Conservation (phyloP, 768 basidiomycete species). For the Lentinula sp. region DNA sequence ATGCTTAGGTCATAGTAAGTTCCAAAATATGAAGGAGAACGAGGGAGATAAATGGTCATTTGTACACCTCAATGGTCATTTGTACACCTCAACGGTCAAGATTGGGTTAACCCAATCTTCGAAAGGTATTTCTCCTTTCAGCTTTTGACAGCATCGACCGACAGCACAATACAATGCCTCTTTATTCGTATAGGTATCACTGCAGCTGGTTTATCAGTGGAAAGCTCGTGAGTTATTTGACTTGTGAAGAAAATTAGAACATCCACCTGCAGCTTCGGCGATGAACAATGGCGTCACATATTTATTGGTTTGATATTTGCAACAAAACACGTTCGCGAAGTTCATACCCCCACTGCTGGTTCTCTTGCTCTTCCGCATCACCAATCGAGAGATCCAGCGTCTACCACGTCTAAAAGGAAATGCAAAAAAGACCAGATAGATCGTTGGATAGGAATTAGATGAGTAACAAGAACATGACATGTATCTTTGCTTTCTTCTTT, state of each 20-base stretch:
- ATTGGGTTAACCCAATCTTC: conserved; percentile 61
- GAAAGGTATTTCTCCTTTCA: conserved; percentile 64
- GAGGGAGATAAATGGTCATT: conserved; percentile 38
- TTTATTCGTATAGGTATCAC: conserved; percentile 68
- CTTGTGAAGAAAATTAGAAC: conserved; percentile 2
- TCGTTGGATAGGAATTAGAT: too few relatives aligned
- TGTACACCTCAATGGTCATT: too few relatives aligned
- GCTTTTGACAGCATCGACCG: conserved; percentile 68
- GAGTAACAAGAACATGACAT: too few relatives aligned
- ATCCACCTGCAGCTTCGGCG: conserved; percentile 53
- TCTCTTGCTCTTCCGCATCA: conserved; percentile 83
- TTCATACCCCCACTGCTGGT: conserved; percentile 91
- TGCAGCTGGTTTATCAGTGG: conserved; percentile 36
- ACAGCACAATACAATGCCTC: conserved; percentile 87
- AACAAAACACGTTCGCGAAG: conserved; percentile 89
- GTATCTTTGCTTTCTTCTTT: too few relatives aligned
- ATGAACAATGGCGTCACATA: conserved; percentile 68
- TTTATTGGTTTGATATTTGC: conserved; percentile 71
- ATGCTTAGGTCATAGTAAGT: conserved; percentile 42
- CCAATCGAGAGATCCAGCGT: too few relatives aligned
- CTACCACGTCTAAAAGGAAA: too few relatives aligned
- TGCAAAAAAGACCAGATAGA: too few relatives aligned
- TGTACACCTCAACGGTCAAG: conserved; percentile 46
- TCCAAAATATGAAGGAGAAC: background rate
- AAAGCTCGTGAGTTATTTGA: background rate